Conservation (phyloP, 2,329 filamentous ascomycete species). For the Simplicillium aogashimaense region DNA sequence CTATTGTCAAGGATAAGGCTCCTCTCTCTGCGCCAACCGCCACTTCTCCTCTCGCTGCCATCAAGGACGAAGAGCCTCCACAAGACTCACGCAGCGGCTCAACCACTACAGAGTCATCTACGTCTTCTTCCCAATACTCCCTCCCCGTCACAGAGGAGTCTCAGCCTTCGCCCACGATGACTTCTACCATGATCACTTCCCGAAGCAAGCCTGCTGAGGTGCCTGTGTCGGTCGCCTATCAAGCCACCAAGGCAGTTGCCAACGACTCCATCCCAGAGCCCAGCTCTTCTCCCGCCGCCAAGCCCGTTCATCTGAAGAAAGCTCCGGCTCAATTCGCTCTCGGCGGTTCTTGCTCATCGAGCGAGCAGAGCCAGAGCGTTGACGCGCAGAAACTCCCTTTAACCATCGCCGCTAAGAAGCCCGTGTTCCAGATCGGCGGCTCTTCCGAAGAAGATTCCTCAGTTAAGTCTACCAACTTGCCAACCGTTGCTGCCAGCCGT, state of each 20-base stretch:
- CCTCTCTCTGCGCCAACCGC: conserved; percentile 35
- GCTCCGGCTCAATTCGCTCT: conserved; percentile 55
- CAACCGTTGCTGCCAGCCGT: conserved; percentile 60
- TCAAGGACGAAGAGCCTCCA: conserved; percentile 33
- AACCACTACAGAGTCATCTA: conserved; percentile 44
- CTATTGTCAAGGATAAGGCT: conserved; percentile 79
- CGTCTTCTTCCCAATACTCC: conserved; percentile 35
- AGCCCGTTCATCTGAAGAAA: conserved; percentile 60
- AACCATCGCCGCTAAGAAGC: conserved; percentile 19
- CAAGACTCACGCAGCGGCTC: conserved; percentile 31
- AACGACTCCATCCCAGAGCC: conserved; percentile 51
- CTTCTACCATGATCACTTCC: too few relatives aligned
- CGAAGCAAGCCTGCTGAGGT: conserved; percentile 39
- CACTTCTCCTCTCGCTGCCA: conserved; percentile 19
- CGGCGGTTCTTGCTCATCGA: conserved; percentile 73
- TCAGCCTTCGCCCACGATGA: conserved; percentile 35
- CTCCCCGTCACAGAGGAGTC: conserved; percentile 16
- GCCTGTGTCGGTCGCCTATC: conserved; percentile 32
- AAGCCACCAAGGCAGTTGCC: conserved; percentile 38
- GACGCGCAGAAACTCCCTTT: conserved; percentile 28
- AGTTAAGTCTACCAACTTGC: conserved; percentile 61
- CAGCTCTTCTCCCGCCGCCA: conserved; percentile 44
- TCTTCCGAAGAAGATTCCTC: conserved; percentile 75
- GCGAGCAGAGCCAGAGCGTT: conserved; percentile 38
- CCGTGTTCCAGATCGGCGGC: conserved; percentile 42